A percentile compares a stretch with the other conserved stretches of the same genome.
Evolutionary conservation across 306 rosid species (phyloP).

Genomic region (Dalbergia cochinchinensis): DNA sequence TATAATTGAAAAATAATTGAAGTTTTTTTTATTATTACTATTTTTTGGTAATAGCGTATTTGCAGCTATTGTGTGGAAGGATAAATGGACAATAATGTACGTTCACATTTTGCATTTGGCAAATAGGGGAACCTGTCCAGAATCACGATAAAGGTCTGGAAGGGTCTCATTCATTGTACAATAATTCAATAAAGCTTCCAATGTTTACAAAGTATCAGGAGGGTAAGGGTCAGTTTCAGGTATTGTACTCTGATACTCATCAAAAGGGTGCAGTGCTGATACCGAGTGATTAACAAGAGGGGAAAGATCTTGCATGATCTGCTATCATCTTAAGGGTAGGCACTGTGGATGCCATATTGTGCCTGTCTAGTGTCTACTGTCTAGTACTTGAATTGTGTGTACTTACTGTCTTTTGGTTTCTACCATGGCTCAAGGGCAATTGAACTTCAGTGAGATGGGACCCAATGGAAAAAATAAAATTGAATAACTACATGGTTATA

Average conservation of each 20-base stretch:
- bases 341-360: background rate
- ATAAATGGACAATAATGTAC: background rate
- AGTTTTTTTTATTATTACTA: too few species aligned
- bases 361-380: too few species aligned
- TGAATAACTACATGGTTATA: background rate
- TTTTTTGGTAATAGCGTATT: too few species aligned
- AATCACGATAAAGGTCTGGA: slow-evolving; percentile 23
- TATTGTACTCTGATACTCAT: slow-evolving; percentile 17
- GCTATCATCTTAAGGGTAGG: background rate
- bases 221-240: slow-evolving; percentile 21
- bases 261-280: background rate
- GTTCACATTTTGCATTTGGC: background rate
- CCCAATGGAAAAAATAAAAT: background rate
- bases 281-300: background rate
- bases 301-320: background rate
- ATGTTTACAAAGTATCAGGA: background rate
- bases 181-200: slow-evolving; percentile 1
- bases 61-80: background rate
- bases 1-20: slow-evolving; percentile 4
- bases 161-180: slow-evolving; percentile 3
- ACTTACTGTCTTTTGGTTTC: background rate
- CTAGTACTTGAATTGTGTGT: slow-evolving; percentile 18
- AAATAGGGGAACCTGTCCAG: background rate
- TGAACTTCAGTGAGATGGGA: background rate
- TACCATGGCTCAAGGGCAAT: slow-evolving; percentile 5